Evolutionary conservation across 257 asterid genomes (phyloP).

Genomic region (Coffea eugenioides): DNA sequence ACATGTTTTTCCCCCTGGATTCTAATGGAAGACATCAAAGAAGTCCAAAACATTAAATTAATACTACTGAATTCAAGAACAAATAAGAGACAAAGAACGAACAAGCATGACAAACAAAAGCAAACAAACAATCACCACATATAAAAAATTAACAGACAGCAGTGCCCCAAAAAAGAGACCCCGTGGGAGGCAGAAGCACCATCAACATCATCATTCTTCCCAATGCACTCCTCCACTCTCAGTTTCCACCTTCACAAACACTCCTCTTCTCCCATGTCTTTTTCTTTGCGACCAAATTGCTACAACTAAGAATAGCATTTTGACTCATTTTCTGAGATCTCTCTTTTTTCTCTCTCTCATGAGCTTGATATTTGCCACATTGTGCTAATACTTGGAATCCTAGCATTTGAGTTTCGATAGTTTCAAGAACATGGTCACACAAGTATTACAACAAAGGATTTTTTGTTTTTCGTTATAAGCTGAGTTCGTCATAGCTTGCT

Average conservation of each 20-base stretch:
- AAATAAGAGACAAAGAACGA: constrained; percentile 24
- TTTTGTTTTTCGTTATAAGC: constrained; percentile 8
- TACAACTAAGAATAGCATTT: neutral
- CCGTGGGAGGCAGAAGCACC: constrained; percentile 26
- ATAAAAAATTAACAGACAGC: constrained; percentile 4
- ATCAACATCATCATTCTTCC: constrained; percentile 14
- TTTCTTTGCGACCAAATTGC: neutral
- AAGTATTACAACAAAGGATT: constrained; percentile 17
- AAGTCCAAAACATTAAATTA: neutral
- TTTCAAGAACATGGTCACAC: constrained; percentile 29
- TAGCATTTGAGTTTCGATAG: neutral
- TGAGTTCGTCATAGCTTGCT: constrained; percentile 22
- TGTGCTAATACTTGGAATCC: neutral
- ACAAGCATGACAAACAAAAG: constrained; percentile 30
- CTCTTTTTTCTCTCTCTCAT: neutral
- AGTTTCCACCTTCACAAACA: neutral
- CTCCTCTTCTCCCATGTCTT: constrained; percentile 13
- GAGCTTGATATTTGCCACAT: constrained; percentile 13
- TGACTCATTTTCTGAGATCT: constrained; percentile 3
- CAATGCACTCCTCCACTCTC: neutral
- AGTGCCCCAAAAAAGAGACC: neutral
- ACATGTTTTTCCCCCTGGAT: neutral
- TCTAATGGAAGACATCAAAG: neutral
- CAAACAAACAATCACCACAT: constrained; percentile 21
- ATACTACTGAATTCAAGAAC: no score